Evolutionary conservation across 371 early-diverging fungal species (phyloP), one percentile per base, ranked within the genome.

Genomic region (Umbelopsis sp.): DNA sequence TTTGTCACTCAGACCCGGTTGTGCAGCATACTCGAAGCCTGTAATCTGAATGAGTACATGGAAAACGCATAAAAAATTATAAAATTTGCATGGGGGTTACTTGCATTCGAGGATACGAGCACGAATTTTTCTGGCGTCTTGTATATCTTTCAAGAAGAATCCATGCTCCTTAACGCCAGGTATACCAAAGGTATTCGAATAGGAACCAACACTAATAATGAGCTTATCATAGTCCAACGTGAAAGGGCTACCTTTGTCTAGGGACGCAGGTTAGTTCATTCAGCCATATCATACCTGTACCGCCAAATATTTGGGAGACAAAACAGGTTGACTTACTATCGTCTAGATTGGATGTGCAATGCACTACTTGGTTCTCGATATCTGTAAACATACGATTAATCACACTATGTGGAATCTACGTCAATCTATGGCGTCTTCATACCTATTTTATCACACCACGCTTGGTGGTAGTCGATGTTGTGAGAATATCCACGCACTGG

Each of bases 151-250:
- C 57, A 94, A 77, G 67, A 89, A 89, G 63, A 81, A 83, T 20
- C 89, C 92, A 74, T 89, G 74, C 66, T 94, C 92, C 38, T 84
- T 83, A 5, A 94, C 93, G 16, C 96, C 96, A 3, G 88, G 88
- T 37, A 92, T 91, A 46, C 87, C 87, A 71, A 93, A 94, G 10
- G 95, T 94, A 71, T 93, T 93, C 67, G 89, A 85, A 69, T 88
- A 85, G 1, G 94, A 90, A n/a, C 96, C 96, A 4, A 90, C 90
- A 5, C 91, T 80, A 20, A 96, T 90, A 44, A 96, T 89, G 44
- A 96, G 74, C 50, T 89, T 86, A 71, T 94, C 95, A 73, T 91
- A 96, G 20, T 84, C 78, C 63, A 94, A 65, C 38, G 72, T 68
- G 45, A 84, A 80, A 0, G 75, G 65, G n/a, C 70, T 50, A 4